Evolutionary conservation across 192 early-diverging fungal species (phyloP).

Genomic region (Entomortierella parvispora): DNA sequence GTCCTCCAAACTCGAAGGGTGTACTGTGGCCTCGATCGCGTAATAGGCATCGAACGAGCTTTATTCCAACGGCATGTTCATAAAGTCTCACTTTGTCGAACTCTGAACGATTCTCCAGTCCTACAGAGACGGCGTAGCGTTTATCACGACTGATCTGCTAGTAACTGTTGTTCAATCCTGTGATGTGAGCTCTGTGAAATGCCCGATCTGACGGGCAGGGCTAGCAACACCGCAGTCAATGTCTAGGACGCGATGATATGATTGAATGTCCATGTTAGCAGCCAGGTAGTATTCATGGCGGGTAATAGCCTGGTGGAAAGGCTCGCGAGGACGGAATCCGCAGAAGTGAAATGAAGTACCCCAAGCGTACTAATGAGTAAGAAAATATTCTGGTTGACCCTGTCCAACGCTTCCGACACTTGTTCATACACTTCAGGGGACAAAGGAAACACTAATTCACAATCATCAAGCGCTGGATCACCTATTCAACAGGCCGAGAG

Average conservation of each 20-base stretch:
- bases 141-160: conserved; percentile 88
- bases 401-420: no score
- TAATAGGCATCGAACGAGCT: conserved; percentile 89
- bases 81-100: conserved; percentile 77
- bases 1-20: conserved; percentile 84
- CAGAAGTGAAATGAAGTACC: conserved; percentile 92
- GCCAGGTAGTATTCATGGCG: conserved; percentile 88
- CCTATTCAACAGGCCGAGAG: no score
- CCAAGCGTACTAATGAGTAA: conserved; percentile 58
- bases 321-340: conserved; percentile 75
- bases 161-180: conserved; percentile 92
- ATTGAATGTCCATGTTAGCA: conserved; percentile 68
- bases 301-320: conserved; percentile 78
- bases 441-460: no score
- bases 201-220: conserved; percentile 86
- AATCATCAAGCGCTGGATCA: no score
- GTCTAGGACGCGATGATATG: conserved; percentile 78
- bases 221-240: conserved; percentile 96
- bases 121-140: conserved; percentile 75
- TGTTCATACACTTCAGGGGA: no score
- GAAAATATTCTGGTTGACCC: no score
- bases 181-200: conserved; percentile 81
- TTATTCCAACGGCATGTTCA: conserved; percentile 87
- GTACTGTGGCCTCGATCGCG: conserved; percentile 96
- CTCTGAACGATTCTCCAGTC: conserved; percentile 65